These are phyloP conservation scores for Fusarium lateritium DNA, from an alignment of 2,329 filamentous ascomycete genomes.

Conservation along the genomic window DNA sequence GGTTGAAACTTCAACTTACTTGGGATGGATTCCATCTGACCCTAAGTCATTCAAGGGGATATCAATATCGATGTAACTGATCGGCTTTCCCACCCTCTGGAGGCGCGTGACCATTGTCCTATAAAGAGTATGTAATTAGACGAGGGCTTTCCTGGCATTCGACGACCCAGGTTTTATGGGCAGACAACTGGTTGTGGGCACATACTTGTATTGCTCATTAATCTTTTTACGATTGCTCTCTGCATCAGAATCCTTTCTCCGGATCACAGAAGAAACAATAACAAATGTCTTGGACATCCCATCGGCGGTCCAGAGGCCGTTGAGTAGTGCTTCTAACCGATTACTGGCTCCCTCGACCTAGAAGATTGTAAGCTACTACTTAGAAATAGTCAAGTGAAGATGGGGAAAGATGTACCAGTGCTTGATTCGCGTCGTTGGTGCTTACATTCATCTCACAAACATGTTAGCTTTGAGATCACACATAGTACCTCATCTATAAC, in stretches of 20 bases:
- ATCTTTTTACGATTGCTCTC: not conserved
- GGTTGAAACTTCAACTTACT: not conserved
- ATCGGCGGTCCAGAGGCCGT: not conserved
- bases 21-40: not conserved
- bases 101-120: not conserved
- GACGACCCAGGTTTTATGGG: no score
- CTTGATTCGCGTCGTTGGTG: not conserved
- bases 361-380: rapidly evolving
- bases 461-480: not conserved
- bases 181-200: not conserved
- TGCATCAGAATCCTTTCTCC: not conserved
- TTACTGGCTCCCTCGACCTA: not conserved
- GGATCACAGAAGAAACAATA: constrained; percentile 2
- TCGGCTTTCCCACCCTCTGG: not conserved
- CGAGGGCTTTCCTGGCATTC: no score
- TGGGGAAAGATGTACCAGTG: not conserved
- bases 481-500: not conserved
- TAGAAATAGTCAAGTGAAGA: rapidly evolving
- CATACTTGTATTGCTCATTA: constrained; percentile 12
- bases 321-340: not conserved
- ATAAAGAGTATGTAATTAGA: not conserved
- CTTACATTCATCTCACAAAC: not conserved
- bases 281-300: constrained; percentile 6
- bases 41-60: not conserved
- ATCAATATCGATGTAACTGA: not conserved